A percentile compares a stretch with the other conserved stretches of the same genome.
Conservation (phyloP, 176 grass and related monocot genomes). For the Musa schizocarpa region DNA sequence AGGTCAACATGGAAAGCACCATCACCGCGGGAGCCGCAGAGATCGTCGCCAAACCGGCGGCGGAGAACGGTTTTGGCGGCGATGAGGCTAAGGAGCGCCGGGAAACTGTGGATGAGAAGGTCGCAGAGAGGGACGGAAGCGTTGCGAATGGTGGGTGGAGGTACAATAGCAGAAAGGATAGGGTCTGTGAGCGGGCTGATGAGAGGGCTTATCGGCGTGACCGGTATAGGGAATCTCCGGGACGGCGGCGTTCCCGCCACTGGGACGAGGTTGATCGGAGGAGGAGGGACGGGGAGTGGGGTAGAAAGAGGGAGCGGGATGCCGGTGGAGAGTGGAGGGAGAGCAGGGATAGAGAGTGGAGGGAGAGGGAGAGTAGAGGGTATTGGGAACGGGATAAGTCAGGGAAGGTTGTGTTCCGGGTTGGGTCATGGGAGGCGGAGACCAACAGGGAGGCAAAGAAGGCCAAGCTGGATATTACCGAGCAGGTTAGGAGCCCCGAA, state of each 20-base stretch:
- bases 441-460: constrained; percentile 53
- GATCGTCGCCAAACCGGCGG: neutral
- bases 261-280: constrained; percentile 58
- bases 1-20: neutral
- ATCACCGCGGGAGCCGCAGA: neutral
- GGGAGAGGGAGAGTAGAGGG: constrained; percentile 45
- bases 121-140: constrained; percentile 21
- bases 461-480: constrained; percentile 16
- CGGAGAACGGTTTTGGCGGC: neutral
- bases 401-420: constrained; percentile 78
- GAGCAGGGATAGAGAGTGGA: constrained; percentile 8
- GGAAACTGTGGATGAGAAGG: neutral
- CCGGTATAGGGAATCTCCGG: constrained; percentile 15
- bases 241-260: constrained; percentile 6
- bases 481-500: constrained; percentile 27
- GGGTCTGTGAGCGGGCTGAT: neutral
- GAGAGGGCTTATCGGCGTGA: neutral
- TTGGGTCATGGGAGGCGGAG: constrained; percentile 70
- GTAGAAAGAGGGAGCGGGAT: constrained; percentile 68
- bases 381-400: constrained; percentile 84
- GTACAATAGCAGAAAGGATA: constrained; percentile 17
- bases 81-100: neutral
- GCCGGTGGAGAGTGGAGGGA: constrained; percentile 13
- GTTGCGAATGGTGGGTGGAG: constrained; percentile 11
- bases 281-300: constrained; percentile 43